Conservation (phyloP, 2,329 filamentous ascomycete species). For the Sporothrix protearum region DNA sequence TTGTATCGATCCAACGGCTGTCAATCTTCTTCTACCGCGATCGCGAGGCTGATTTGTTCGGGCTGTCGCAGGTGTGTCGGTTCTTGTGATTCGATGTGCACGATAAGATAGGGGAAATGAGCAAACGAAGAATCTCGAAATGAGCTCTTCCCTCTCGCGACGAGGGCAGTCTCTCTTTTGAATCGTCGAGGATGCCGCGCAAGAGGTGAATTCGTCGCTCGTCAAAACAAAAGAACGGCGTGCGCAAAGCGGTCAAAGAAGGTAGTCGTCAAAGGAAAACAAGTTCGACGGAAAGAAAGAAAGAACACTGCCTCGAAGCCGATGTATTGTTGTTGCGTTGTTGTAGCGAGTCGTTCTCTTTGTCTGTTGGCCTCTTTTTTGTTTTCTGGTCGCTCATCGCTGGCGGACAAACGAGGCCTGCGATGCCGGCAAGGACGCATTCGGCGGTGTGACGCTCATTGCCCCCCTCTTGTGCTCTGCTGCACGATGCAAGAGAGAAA, state of each 20-base stretch:
- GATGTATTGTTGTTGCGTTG: conserved; percentile 7
- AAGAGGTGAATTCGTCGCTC: background rate
- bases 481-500: background rate
- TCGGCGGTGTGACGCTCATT: conserved; percentile 25
- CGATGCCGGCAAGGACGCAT: conserved; percentile 23
- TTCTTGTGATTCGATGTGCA: background rate
- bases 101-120: conserved; percentile 5
- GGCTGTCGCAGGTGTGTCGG: background rate
- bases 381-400: background rate
- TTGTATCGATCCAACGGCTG: background rate
- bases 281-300: background rate
- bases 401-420: conserved; percentile 3
- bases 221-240: background rate
- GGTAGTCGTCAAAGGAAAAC: conserved; percentile 5
- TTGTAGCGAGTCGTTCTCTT: background rate
- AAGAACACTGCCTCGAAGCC: background rate
- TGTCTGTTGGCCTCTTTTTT: background rate
- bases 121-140: background rate
- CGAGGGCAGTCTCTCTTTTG: background rate
- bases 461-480: background rate
- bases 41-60: background rate
- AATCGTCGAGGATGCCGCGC: background rate
- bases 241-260: background rate
- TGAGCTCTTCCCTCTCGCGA: background rate
- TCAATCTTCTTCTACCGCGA: background rate